These are phyloP conservation scores for Tylopilus cervinicoccineus DNA, from an alignment of 768 basidiomycete genomes.

Conservation along the genomic window DNA sequence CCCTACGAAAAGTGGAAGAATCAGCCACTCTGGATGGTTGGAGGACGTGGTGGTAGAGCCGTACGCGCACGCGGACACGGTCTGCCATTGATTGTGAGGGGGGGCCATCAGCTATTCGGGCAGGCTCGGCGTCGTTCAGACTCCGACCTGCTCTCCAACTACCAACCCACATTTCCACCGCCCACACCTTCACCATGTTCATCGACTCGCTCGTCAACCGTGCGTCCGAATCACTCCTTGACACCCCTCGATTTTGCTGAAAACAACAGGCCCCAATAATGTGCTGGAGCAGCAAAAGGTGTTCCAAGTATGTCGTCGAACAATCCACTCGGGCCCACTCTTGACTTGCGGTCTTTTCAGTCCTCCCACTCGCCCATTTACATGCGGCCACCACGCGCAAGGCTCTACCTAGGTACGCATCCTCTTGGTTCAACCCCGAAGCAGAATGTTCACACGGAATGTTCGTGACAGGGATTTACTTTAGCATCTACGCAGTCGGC, in stretches of 20 bases:
- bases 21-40: background rate
- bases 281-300: conserved; percentile 62
- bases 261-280: conserved; percentile 51
- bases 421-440: too few relatives aligned
- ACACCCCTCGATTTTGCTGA: background rate
- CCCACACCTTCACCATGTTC: conserved; percentile 36
- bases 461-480: conserved; percentile 48
- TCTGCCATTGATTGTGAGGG: conserved; percentile 50
- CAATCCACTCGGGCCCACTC: conserved; percentile 3
- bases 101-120: conserved; percentile 28
- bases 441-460: background rate
- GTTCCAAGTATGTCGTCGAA: conserved; percentile 50
- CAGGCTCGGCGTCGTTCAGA: conserved; percentile 37
- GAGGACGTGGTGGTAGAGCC: conserved; percentile 23
- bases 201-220: conserved; percentile 64
- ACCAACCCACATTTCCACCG: background rate
- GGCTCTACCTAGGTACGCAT: conserved; percentile 57
- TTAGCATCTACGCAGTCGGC: conserved; percentile 49
- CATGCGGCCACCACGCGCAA: conserved; percentile 57
- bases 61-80: conserved; percentile 75
- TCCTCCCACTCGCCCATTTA: conserved; percentile 49
- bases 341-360: conserved; percentile 16
- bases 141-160: conserved; percentile 21
- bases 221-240: conserved; percentile 30
- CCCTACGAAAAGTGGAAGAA: conserved; percentile 46